Base-by-base conservation (phyloP, 2,329 filamentous ascomycete species). In the Fusarium dimerum region DNA sequence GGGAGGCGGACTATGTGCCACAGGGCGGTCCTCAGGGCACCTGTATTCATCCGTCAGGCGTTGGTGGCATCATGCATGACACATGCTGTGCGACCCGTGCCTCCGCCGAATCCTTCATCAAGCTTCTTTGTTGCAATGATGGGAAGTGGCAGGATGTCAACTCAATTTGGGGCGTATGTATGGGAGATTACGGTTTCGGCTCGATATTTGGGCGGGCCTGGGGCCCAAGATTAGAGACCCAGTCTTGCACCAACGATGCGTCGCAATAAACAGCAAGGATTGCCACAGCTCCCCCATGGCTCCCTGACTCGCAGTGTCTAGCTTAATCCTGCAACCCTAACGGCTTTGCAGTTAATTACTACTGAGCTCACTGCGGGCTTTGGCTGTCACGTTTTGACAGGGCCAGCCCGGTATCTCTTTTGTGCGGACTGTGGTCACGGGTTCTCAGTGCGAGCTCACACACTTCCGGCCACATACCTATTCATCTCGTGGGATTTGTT, bases 41-140 rank as follows among this genome's bases (percentile, higher is more conserved):
- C 47, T 39, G 56, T 44, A 52, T 45, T 43, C 44, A 45, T 50
- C 40, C 43, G 20, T 34, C 38, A 52, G 48, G 39, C 44, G 45
- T 46, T 50, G 60, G 20, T 62, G 55, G 59, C 54, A 50, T 59
- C 55, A 57, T 63, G 60, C 55, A 57, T 63, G 60, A 45, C 52
- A 65, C 55, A 62, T 56, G 54, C 42, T 45, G 50, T 59, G 53
- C 55, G 43, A 52, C 48, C 44, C 18, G 40, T 51, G 40, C 40
- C 55, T 51, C 29, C 43, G 39, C 42, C 56, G 42, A 46, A 36
- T 20, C 30, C 40, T 59, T 57, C 45, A 51, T 50, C 26, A 18
- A 40, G 34, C 36, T 13, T 36, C 29, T 32, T 43, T 13, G 32
- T 46, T 51, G 53, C 52, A 43, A 55, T 52, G 56, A 45, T 46